Percentiles rank a stretch among this genome's conserved stretches.
phyloP scores from a whole-genome alignment of 352 stramenopile species.

The Thraustotheca clavata region DNA sequence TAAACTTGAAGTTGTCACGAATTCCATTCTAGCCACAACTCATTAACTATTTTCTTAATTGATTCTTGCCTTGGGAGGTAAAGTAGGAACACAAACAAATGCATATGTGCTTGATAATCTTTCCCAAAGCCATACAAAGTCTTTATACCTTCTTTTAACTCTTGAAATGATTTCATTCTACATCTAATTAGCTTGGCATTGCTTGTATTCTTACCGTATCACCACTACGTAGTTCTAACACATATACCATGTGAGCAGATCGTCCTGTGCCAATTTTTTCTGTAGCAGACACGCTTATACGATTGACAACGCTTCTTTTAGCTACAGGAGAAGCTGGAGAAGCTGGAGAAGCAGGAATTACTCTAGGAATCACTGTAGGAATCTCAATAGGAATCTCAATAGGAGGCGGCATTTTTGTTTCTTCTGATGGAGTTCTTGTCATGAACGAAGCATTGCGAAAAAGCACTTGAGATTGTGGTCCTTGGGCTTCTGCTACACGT shows the following conservation, averaged over 20 bases:
- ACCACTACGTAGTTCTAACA: not conserved
- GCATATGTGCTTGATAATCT: constrained; percentile 1
- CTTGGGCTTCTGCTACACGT: constrained; percentile 10
- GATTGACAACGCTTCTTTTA: not conserved
- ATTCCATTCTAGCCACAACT: not conserved
- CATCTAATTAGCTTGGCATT: not conserved
- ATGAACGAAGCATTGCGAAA: constrained; percentile 6
- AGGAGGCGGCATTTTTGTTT: not conserved
- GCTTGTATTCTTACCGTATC: not conserved
- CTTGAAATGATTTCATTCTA: not conserved
- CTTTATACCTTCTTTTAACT: constrained; percentile 16
- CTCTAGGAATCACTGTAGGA: not conserved
- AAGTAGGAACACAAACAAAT: constrained; percentile 3
- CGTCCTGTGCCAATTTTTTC: constrained; percentile 14
- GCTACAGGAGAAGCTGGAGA: not conserved
- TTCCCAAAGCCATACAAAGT: constrained; percentile 19
- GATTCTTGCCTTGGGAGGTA: constrained; percentile 2
- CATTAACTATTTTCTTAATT: not conserved
- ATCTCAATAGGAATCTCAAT: not conserved
- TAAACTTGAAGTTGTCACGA: constrained; percentile 1
- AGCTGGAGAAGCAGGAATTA: not conserved
- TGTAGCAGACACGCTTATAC: not conserved
- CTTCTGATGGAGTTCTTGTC: not conserved
- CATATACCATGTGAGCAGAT: constrained; percentile 15
- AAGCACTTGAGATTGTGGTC: not conserved